Conservation (phyloP, 768 basidiomycete species). For the Fistulinella prunicolor region DNA sequence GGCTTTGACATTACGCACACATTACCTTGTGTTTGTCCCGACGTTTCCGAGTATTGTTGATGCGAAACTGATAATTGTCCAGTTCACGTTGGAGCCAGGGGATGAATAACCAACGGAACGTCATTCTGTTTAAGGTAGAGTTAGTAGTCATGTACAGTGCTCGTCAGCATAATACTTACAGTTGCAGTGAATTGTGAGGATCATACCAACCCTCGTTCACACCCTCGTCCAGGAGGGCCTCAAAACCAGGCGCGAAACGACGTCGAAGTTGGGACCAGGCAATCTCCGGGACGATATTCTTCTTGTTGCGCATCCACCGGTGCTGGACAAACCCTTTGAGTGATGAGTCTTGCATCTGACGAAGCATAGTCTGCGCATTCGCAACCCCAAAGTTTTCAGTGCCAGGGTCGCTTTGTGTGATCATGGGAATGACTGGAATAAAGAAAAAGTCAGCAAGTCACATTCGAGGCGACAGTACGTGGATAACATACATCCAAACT, state of each 20-base stretch:
- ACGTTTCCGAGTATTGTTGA: constrained; percentile 4
- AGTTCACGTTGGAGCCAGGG: constrained; percentile 6
- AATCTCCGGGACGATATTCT: constrained; percentile 43
- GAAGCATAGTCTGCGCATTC: too few relatives aligned
- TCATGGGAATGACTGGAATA: not conserved
- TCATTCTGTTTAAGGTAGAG: not conserved
- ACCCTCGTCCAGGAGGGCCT: constrained; percentile 33
- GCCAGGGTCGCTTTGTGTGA: not conserved
- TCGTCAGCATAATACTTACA: constrained; percentile 12
- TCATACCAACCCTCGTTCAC: constrained; percentile 30
- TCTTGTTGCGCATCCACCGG: constrained; percentile 33
- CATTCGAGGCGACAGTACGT: too few relatives aligned
- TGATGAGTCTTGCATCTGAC: constrained; percentile 29
- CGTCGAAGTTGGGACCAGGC: not conserved
- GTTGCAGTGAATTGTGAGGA: constrained; percentile 20
- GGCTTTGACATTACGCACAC: too few relatives aligned
- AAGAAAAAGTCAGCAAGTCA: too few relatives aligned
- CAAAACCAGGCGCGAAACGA: constrained; percentile 36
- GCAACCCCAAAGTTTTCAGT: not conserved
- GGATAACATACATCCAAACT: not conserved
- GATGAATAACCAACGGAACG: constrained; percentile 24
- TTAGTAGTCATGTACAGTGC: not conserved
- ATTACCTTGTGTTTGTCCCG: not conserved
- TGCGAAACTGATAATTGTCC: not conserved
- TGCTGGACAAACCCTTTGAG: constrained; percentile 41